Evolutionary conservation across 1,284 basidiomycete genomes (phyloP).

Genomic region (Apiotrichum siamense): DNA sequence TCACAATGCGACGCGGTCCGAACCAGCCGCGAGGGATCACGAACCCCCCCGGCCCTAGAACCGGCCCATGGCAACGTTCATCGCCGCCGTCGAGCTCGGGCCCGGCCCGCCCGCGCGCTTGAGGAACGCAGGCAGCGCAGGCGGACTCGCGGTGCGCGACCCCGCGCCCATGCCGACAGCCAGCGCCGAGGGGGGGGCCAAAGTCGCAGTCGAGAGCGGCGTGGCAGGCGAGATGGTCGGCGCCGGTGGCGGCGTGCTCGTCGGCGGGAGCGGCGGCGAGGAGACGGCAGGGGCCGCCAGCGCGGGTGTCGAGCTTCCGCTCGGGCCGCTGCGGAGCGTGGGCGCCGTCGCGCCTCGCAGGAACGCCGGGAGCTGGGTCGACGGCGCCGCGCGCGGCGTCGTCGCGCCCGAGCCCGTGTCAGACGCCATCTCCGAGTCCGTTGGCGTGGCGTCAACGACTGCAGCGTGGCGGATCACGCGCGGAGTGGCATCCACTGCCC

Average conservation of each 20-base stretch:
- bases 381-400: not conserved
- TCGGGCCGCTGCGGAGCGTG: not conserved
- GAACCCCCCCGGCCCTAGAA: no score
- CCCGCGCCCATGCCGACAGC: no score
- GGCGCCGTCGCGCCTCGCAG: not conserved
- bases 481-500: constrained; percentile 3
- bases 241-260: not conserved
- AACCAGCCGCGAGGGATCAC: no score
- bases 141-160: not conserved
- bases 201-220: not conserved
- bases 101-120: constrained; percentile 9
- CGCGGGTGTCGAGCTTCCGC: not conserved
- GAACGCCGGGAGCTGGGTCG: not conserved
- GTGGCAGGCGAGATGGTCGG: not conserved
- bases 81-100: constrained; percentile 9
- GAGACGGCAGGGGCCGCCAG: not conserved
- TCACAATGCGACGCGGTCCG: no score
- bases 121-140: constrained; percentile 10
- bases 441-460: not conserved
- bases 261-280: not conserved
- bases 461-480: not conserved
- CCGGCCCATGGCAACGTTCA: constrained; percentile 15
- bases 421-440: not conserved
- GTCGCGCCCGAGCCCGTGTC: not conserved
- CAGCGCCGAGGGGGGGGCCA: constrained; percentile 2